Evolutionary conservation across 805 yeast genomes (phyloP).

Genomic region (Suhomyces tanzawaensis): DNA sequence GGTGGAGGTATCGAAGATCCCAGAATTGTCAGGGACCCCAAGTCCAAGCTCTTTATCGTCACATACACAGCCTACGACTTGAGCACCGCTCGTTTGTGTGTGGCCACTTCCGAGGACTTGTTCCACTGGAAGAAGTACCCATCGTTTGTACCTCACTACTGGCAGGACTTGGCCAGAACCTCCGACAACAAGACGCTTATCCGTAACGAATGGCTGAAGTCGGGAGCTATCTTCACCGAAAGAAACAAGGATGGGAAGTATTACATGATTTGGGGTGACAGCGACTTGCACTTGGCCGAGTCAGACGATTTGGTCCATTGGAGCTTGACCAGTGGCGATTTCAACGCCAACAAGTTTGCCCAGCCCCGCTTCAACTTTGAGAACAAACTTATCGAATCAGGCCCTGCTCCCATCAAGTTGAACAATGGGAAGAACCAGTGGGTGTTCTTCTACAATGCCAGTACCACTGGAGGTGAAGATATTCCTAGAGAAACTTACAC

Average conservation of each 20-base stretch:
- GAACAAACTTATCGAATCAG: constrained; percentile 38
- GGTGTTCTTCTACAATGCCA: constrained; percentile 37
- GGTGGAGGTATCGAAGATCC: constrained; percentile 47
- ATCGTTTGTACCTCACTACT: constrained; percentile 29
- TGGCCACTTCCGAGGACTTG: constrained; percentile 36
- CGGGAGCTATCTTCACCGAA: constrained; percentile 40
- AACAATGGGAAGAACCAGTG: constrained; percentile 31
- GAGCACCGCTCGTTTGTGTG: constrained; percentile 35
- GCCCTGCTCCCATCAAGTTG: constrained; percentile 41
- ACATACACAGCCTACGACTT: constrained; percentile 43
- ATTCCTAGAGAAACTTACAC: constrained; percentile 31
- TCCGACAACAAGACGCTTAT: constrained; percentile 24
- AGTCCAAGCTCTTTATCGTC: constrained; percentile 31
- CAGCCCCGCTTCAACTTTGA: constrained; percentile 30
- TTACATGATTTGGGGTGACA: constrained; percentile 46
- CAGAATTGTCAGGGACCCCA: constrained; percentile 38
- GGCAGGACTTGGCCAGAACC: constrained; percentile 33
- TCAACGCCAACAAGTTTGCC: constrained; percentile 23
- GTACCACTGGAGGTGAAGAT: constrained; percentile 36
- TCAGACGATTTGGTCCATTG: constrained; percentile 36
- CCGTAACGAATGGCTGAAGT: constrained; percentile 39
- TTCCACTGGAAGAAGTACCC: constrained; percentile 39
- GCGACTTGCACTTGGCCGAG: constrained; percentile 35
- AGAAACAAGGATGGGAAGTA: constrained; percentile 31
- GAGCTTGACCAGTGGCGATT: constrained; percentile 21